A percentile compares a stretch with the other conserved stretches of the same genome.
Conservation (phyloP, 2,329 filamentous ascomycete genomes). For the Diatrype stigma region DNA sequence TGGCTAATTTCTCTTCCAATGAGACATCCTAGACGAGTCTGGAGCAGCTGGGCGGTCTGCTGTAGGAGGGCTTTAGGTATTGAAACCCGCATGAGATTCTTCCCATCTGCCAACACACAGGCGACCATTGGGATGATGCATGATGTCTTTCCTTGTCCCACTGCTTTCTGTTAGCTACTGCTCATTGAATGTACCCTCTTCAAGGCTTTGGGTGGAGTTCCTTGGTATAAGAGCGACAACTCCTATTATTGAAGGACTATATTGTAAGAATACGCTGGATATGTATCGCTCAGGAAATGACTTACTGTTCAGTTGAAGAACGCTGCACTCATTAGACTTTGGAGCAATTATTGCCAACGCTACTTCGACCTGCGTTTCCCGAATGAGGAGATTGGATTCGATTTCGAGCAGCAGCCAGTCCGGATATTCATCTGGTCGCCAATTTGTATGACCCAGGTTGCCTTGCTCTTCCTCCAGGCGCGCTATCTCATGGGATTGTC, state of each 20-base stretch:
- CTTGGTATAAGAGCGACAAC: too few species aligned
- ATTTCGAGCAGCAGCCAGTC: conserved; percentile 67
- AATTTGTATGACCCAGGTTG: conserved; percentile 52
- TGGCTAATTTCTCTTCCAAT: conserved; percentile 50
- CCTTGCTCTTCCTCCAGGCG: conserved; percentile 37
- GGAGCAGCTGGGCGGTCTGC: conserved; percentile 54
- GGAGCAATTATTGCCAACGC: conserved; percentile 57
- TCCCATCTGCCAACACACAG: conserved; percentile 39
- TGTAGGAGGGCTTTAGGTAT: conserved; percentile 53
- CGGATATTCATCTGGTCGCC: conserved; percentile 47
- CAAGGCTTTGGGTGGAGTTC: too few species aligned
- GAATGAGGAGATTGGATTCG: conserved; percentile 59
- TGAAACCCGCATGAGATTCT: conserved; percentile 46
- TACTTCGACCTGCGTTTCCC: conserved; percentile 58
- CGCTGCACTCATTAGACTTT: conserved; percentile 47
- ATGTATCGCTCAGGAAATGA: too few species aligned
- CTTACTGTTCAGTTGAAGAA: conserved; percentile 64
- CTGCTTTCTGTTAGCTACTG: too few species aligned
- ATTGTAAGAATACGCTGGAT: too few species aligned
- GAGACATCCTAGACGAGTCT: conserved; percentile 51
- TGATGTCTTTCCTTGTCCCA: conserved; percentile 61
- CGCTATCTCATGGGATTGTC: conserved; percentile 19
- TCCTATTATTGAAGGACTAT: too few species aligned
- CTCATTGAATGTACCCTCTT: too few species aligned
- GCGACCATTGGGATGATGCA: conserved; percentile 52